Conservation (phyloP, 2,329 filamentous ascomycete genomes). For the Fonsecaea pugnacius region DNA sequence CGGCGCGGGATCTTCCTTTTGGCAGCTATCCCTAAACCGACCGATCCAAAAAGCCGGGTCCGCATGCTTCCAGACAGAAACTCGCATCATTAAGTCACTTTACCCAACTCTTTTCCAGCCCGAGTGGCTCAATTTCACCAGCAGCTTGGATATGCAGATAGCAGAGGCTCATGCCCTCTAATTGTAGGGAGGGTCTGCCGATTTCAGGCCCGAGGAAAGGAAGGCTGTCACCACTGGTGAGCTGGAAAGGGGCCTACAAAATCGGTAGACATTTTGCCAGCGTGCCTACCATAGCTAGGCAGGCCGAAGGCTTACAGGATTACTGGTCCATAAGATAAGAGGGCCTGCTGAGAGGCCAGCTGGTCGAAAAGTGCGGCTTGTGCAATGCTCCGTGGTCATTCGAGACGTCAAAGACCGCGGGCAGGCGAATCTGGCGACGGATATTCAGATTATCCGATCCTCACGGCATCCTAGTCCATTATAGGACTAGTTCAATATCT, state of each 20-base stretch:
- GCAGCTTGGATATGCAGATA: neutral
- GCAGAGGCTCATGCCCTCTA: neutral
- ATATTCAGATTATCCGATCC: constrained; percentile 1
- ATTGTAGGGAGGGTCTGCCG: neutral
- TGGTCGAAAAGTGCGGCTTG: neutral
- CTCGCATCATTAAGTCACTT: neutral
- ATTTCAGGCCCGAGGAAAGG: neutral
- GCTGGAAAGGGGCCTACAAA: neutral
- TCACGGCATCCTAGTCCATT: neutral
- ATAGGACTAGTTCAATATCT: constrained; percentile 16
- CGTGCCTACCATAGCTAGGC: neutral
- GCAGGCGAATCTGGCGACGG: neutral
- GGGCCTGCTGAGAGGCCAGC: neutral
- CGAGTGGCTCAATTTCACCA: neutral
- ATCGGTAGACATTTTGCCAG: neutral
- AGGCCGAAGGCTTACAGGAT: neutral
- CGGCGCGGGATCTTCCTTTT: constrained; percentile 23
- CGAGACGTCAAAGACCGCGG: neutral
- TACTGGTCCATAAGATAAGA: neutral
- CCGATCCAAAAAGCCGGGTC: constrained; percentile 18
- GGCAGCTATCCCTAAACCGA: constrained; percentile 19
- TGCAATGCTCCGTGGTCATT: neutral
- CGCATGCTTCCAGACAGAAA: neutral
- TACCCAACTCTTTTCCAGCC: neutral
- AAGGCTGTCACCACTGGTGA: neutral